Evolutionary conservation across 2,329 filamentous ascomycete species (phyloP).

Genomic region (Pyricularia pennisetigena): DNA sequence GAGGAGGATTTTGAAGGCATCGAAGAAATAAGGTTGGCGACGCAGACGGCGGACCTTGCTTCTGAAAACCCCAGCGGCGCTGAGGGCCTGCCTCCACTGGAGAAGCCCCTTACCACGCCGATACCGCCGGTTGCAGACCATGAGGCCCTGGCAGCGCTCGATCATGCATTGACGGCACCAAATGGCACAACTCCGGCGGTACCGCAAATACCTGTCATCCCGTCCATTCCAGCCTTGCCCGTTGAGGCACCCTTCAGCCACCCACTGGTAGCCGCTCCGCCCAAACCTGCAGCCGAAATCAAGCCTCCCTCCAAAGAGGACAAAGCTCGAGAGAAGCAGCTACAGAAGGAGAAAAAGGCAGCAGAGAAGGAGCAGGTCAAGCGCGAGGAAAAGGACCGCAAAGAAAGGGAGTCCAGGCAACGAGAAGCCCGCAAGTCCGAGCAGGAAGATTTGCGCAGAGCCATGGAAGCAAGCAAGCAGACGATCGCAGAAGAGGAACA

Average conservation of each 20-base stretch:
- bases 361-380: conserved; percentile 36
- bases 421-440: conserved; percentile 38
- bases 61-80: conserved; percentile 35
- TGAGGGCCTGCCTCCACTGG: conserved; percentile 27
- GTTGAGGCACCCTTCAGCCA: conserved; percentile 18
- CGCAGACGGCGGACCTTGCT: conserved; percentile 45
- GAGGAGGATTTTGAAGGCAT: conserved; percentile 77
- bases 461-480: conserved; percentile 56
- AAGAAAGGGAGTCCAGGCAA: conserved; percentile 22
- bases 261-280: conserved; percentile 18
- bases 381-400: conserved; percentile 31
- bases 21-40: conserved; percentile 49
- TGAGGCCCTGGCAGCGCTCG: conserved; percentile 47
- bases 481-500: conserved; percentile 49
- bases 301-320: conserved; percentile 41
- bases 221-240: conserved; percentile 13
- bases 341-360: conserved; percentile 38
- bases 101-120: conserved; percentile 41
- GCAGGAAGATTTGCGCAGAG: conserved; percentile 51
- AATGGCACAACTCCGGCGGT: conserved; percentile 13
- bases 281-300: conserved; percentile 15
- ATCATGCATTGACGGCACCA: conserved; percentile 58
- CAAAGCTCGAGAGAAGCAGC: conserved; percentile 60
- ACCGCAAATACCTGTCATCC: conserved; percentile 8
- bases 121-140: conserved; percentile 33